A percentile compares a stretch with the other conserved stretches of the same genome.
Conservation (phyloP, 225 moss, liverwort and hornwort genomes). For the Takakia lepidozioides region DNA sequence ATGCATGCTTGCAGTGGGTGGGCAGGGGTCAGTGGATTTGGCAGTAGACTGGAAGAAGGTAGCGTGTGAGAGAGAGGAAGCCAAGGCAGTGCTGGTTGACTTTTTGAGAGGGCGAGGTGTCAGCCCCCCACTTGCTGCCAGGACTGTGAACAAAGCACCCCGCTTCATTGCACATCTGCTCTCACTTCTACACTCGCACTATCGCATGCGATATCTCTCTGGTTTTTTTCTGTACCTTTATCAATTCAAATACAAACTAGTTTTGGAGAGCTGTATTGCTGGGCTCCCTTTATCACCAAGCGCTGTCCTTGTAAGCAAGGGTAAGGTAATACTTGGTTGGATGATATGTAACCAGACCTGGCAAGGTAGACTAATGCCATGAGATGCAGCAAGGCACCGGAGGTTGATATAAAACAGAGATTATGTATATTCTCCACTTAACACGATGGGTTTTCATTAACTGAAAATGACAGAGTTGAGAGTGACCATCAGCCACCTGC, state of each 20-base stretch:
- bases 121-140: slow-evolving; percentile 33
- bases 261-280: not conserved
- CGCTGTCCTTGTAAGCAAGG: not conserved
- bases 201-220: slow-evolving; percentile 39
- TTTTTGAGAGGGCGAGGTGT: slow-evolving; percentile 46
- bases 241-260: not conserved
- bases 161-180: slow-evolving; percentile 53
- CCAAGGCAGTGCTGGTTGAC: slow-evolving; percentile 33
- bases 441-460: no score
- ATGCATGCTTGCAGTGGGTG: no score
- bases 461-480: no score
- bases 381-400: not conserved
- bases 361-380: not conserved
- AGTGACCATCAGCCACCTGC: no score
- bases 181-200: slow-evolving; percentile 38
- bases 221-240: slow-evolving; percentile 15
- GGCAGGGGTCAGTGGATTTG: slow-evolving; percentile 17
- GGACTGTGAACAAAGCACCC: slow-evolving; percentile 44
- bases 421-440: no score
- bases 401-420: no score
- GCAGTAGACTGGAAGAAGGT: slow-evolving; percentile 27
- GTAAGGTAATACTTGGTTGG: no score
- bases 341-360: no score
- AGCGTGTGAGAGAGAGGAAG: slow-evolving; percentile 44
- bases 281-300: not conserved